Evolutionary conservation across 2,329 filamentous ascomycete species (phyloP), one percentile per base, ranked within the genome.

Genomic region (Aspergillus nomiae): DNA sequence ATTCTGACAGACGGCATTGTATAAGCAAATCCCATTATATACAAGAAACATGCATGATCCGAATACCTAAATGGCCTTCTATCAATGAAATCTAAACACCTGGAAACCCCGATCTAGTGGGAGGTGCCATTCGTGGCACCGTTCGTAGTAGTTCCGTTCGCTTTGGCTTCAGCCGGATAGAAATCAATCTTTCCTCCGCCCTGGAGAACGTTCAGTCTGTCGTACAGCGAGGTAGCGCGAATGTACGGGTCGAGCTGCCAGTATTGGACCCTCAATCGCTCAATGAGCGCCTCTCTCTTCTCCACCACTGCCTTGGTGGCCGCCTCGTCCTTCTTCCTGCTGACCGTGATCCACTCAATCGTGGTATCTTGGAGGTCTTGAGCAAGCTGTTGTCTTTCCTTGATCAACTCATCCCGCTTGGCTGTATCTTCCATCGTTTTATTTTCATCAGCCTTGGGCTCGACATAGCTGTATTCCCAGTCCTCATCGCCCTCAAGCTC

Each of bases 171-270:
- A 11, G 63, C 36, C 53, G 85, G 84, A 72, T 96, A 95, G 77
- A 92, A 94, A 41, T 91, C 81, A 50, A 94, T 79, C 72, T 84
- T 84, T 1, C 93, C 94, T 12, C 83, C 87, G 0, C 83, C 79
- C 63, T 86, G 81, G 53, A 98, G 83, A 64, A 95, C 81, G 1
- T 93, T 92, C 14, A 84, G 85, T 64, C 95, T 87, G 76, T 99
- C 95, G 71, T 97, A 97, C 64, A 92, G 79, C n/a, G 89, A 91
- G 71, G 90, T 85, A 14, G 94, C 92, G 45, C 95, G 85, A 34
- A 98, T 76, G 76, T 94, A 96, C 0, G 92, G 92, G 79, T 99
- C 95, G 58, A 97, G 78, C 45, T 85, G 84, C 94, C 95, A 99
- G 80, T 98, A 99, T 69, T 91, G 91, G 55, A 85, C 83, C 65